Percentiles rank a stretch among this genome's conserved stretches.
These are phyloP conservation scores for Coemansia sp. DNA, from an alignment of 192 early-diverging fungal genomes.

Conservation along the genomic window DNA sequence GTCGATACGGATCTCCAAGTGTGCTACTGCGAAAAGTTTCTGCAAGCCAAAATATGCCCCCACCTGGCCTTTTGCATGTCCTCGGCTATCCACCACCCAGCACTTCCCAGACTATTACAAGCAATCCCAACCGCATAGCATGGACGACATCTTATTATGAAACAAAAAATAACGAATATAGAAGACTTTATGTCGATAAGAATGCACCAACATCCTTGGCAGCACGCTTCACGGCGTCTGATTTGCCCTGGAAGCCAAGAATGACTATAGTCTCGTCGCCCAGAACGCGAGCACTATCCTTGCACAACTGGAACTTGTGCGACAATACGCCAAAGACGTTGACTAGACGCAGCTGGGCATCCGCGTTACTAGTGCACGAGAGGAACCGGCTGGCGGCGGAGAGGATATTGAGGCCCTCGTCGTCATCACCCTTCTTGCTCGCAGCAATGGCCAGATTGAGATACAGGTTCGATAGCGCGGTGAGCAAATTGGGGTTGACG, in stretches of 20 bases:
- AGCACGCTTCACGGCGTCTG: slow-evolving; percentile 29
- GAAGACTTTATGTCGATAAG: slow-evolving; percentile 12
- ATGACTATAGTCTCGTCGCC: slow-evolving; percentile 51
- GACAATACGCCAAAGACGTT: slow-evolving; percentile 53
- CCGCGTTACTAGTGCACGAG: slow-evolving; percentile 19
- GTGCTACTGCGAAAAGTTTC: slow-evolving; percentile 39
- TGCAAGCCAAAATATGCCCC: slow-evolving; percentile 18
- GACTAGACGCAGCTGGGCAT: slow-evolving; percentile 46
- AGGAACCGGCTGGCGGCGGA: slow-evolving; percentile 43
- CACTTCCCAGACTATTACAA: slow-evolving; percentile 21
- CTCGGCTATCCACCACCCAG: slow-evolving; percentile 33
- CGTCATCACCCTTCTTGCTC: slow-evolving; percentile 26
- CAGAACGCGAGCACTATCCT: slow-evolving; percentile 50
- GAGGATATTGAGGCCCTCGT: slow-evolving; percentile 40
- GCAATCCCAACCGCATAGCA: slow-evolving; percentile 15
- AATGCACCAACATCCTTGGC: slow-evolving; percentile 38
- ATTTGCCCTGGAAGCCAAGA: slow-evolving; percentile 38
- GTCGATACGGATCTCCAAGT: slow-evolving; percentile 32
- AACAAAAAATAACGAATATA: neutral
- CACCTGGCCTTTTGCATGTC: slow-evolving; percentile 41
- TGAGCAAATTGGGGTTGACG: slow-evolving; percentile 37
- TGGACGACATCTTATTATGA: too few relatives aligned
- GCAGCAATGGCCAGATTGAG: slow-evolving; percentile 46
- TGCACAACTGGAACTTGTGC: slow-evolving; percentile 50
- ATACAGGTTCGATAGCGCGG: slow-evolving; percentile 31